Conservation (phyloP, 805 yeast genomes). For the Kazachstania viticola region DNA sequence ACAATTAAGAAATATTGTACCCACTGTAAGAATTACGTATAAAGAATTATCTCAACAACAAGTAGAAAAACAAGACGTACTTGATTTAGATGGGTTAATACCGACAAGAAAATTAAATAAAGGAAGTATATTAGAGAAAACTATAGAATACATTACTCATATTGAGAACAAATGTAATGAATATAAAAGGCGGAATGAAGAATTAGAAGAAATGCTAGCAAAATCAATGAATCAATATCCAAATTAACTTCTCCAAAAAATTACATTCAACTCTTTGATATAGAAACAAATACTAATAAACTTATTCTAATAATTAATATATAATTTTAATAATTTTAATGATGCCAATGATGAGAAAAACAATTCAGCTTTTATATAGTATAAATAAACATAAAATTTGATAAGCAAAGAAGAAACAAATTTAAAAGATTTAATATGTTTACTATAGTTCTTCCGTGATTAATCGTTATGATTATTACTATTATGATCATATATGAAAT, state of each 20-base stretch:
- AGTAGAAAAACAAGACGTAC: constrained; percentile 46
- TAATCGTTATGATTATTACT: too few species aligned
- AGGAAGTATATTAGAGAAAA: constrained; percentile 64
- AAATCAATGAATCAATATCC: too few species aligned
- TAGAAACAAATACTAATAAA: background rate
- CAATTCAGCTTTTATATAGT: too few species aligned
- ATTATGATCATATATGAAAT: constrained; percentile 16
- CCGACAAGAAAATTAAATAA: constrained; percentile 71
- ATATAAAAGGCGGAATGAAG: constrained; percentile 37
- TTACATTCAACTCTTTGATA: too few species aligned
- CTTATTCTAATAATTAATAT: background rate
- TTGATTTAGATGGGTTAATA: constrained; percentile 54
- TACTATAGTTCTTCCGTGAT: too few species aligned
- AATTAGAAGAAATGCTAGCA: constrained; percentile 21
- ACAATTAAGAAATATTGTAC: constrained; percentile 54
- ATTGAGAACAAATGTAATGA: constrained; percentile 49
- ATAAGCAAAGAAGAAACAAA: too few species aligned
- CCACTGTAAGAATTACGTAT: constrained; percentile 41
- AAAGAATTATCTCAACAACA: constrained; percentile 37
- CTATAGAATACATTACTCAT: constrained; percentile 68
- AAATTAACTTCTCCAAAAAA: too few species aligned
- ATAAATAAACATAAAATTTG: too few species aligned
- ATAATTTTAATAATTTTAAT: too few species aligned
- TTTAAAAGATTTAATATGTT: too few species aligned
- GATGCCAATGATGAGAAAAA: too few species aligned